Conservation (phyloP, 2,329 filamentous ascomycete genomes). For the Coleophoma cylindrospora region DNA sequence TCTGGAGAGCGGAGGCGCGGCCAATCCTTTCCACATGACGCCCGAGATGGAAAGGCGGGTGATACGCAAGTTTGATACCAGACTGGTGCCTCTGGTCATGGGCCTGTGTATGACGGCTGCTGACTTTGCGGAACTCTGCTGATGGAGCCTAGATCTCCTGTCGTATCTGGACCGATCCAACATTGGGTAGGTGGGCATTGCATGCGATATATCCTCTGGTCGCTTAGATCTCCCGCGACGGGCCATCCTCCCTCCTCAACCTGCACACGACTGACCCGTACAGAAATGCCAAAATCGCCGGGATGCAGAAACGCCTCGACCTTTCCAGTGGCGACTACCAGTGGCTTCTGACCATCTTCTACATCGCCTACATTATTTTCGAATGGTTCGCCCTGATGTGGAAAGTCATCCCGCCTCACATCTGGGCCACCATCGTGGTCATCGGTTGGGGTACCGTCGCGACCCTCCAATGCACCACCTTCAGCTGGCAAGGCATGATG, state of each 20-base stretch:
- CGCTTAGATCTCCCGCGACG: neutral
- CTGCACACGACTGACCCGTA: neutral
- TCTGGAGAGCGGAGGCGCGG: neutral
- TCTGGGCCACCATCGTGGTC: conserved; percentile 29
- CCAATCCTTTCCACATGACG: neutral
- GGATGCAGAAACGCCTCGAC: conserved; percentile 43
- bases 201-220: neutral
- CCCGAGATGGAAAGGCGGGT: conserved; percentile 38
- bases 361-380: conserved; percentile 34
- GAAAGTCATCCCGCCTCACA: conserved; percentile 32
- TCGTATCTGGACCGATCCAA: conserved; percentile 45
- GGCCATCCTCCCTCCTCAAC: neutral
- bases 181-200: conserved; percentile 30
- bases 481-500: conserved; percentile 31
- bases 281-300: conserved; percentile 48
- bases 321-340: conserved; percentile 36
- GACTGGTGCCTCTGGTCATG: conserved; percentile 38
- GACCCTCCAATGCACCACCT: conserved; percentile 40
- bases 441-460: conserved; percentile 28
- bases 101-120: conserved; percentile 9
- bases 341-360: conserved; percentile 35
- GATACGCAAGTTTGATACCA: conserved; percentile 53
- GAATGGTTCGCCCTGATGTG: conserved; percentile 33
- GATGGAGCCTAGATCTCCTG: conserved; percentile 31
- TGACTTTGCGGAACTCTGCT: neutral